A percentile compares a stretch with the other conserved stretches of the same genome.
phyloP scores from a whole-genome alignment of 306 rosid genomes.

The Dicorynia guianensis region DNA sequence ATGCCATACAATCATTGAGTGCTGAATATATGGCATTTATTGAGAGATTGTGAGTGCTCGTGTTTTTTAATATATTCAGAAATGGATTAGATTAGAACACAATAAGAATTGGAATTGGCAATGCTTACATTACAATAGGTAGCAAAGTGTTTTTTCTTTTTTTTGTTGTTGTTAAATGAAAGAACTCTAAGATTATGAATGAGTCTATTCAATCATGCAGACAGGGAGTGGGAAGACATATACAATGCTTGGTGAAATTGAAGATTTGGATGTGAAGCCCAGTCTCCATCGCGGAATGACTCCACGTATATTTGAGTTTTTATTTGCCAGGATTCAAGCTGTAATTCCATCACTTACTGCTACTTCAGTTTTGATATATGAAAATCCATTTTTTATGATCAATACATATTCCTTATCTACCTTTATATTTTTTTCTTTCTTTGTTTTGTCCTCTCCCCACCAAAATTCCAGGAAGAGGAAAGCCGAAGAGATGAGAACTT shows the following conservation, averaged over 20 bases:
- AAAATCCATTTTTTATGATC: not conserved
- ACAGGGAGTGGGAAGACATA: conserved; percentile 99
- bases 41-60: conserved; percentile 24
- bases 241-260: conserved; percentile 98
- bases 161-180: not conserved
- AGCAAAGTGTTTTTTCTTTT: not conserved
- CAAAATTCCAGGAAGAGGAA: conserved; percentile 87
- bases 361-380: conserved; percentile 31
- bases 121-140: conserved; percentile 9
- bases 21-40: conserved; percentile 9
- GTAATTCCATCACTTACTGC: conserved; percentile 53
- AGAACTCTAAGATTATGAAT: conserved; percentile 29
- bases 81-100: not conserved
- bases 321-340: conserved; percentile 97
- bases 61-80: conserved; percentile 5
- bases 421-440: conserved; percentile 37
- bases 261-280: conserved; percentile 85
- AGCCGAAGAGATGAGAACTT: conserved; percentile 85
- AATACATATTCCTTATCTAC: conserved; percentile 9
- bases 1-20: conserved; percentile 9
- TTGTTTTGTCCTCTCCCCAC: conserved; percentile 19
- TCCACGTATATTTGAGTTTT: conserved; percentile 91
- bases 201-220: conserved; percentile 58
- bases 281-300: conserved; percentile 95
- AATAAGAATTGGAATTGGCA: not conserved